Conservation (phyloP, 768 basidiomycete genomes). For the Phaeolepiota aurea region DNA sequence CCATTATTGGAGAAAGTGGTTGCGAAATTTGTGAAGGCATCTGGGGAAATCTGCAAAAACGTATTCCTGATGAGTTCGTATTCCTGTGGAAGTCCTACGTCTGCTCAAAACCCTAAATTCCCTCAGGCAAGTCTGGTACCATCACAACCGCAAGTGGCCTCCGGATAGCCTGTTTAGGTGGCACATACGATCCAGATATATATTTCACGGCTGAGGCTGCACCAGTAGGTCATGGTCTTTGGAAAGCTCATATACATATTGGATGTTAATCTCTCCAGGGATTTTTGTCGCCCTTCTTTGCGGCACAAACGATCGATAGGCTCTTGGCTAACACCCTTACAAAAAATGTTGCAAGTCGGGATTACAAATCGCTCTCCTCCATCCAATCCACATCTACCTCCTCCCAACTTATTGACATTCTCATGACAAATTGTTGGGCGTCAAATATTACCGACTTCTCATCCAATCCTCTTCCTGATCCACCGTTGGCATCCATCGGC, state of each 20-base stretch:
- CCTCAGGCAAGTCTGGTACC: conserved; percentile 70
- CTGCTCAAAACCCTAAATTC: conserved; percentile 4
- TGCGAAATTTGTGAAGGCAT: conserved; percentile 65
- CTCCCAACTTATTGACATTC: conserved; percentile 68
- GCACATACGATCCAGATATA: conserved; percentile 56
- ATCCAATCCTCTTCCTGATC: conserved; percentile 35
- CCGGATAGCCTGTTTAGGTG: conserved; percentile 81
- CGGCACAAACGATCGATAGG: conserved; percentile 59
- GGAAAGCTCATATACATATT: background rate
- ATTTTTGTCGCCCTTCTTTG: conserved; percentile 71
- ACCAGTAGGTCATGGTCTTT: conserved; percentile 40
- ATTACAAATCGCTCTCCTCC: conserved; percentile 57
- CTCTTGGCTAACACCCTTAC: conserved; percentile 63
- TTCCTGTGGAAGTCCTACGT: background rate
- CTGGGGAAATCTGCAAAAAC: conserved; percentile 75
- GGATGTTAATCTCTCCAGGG: conserved; percentile 34
- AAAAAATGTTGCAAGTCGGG: conserved; percentile 36
- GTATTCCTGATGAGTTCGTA: conserved; percentile 79
- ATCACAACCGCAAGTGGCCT: conserved; percentile 74
- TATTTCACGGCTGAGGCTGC: conserved; percentile 53
- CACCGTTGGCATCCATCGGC: conserved; percentile 33
- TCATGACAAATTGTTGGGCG: conserved; percentile 79
- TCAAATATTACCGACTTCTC: conserved; percentile 55
- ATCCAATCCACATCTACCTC: conserved; percentile 55
- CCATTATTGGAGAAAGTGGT: conserved; percentile 68